phyloP scores from a whole-genome alignment of 2,329 filamentous ascomycete species.

The Diaporthe sp. region DNA sequence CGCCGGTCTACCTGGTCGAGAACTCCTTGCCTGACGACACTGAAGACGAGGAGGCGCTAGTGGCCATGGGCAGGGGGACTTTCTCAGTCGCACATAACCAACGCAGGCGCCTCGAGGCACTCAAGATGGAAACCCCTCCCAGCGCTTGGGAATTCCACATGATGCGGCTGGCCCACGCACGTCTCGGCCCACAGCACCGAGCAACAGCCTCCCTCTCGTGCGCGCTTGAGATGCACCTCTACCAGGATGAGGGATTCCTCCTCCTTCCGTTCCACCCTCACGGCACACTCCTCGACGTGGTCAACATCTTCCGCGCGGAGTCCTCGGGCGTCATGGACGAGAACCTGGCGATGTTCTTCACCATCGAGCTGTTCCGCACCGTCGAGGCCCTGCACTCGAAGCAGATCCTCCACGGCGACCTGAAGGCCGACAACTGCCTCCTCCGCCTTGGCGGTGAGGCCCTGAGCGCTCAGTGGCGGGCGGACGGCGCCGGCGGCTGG shows the following conservation, averaged over 20 bases:
- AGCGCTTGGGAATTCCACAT: slow-evolving; percentile 97
- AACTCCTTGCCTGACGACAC: slow-evolving; percentile 68
- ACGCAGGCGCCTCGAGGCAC: slow-evolving; percentile 79
- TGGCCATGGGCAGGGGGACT: slow-evolving; percentile 72
- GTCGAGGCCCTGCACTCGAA: slow-evolving; percentile 87
- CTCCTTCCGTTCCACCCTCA: slow-evolving; percentile 90
- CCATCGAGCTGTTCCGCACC: slow-evolving; percentile 90
- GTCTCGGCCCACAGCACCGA: slow-evolving; percentile 79
- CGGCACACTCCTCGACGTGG: slow-evolving; percentile 93
- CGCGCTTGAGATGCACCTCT: slow-evolving; percentile 92
- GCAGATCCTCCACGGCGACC: slow-evolving; percentile 88
- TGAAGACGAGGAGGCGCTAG: slow-evolving; percentile 59
- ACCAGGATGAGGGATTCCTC: slow-evolving; percentile 89
- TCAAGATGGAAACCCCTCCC: slow-evolving; percentile 95
- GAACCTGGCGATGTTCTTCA: slow-evolving; percentile 93
- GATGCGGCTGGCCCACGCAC: slow-evolving; percentile 83
- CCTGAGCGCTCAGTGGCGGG: slow-evolving; percentile 76
- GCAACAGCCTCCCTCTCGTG: slow-evolving; percentile 83
- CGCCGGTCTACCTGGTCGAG: slow-evolving; percentile 93
- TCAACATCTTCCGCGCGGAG: slow-evolving; percentile 87
- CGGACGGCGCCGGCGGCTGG: slow-evolving; percentile 85
- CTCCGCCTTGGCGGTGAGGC: slow-evolving; percentile 77
- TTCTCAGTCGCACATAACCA: slow-evolving; percentile 65
- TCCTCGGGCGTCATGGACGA: slow-evolving; percentile 87
- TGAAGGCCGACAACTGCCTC: slow-evolving; percentile 96